Evolutionary conservation across 2,329 filamentous ascomycete species (phyloP).

Genomic region (Nigrospora oryzae): DNA sequence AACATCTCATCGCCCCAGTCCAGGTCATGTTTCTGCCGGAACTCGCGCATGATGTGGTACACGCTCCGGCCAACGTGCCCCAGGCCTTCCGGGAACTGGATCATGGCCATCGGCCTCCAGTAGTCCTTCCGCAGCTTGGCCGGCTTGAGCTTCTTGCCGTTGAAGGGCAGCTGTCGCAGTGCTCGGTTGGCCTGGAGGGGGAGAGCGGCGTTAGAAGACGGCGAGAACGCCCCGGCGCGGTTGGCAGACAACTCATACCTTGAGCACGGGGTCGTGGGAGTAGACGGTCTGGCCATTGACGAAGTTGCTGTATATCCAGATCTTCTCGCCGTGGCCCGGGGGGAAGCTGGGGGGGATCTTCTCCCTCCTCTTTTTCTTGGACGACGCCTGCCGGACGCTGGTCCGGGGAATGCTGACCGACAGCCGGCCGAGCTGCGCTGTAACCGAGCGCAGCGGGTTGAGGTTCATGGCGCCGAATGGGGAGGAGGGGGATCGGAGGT

Average conservation of each 20-base stretch:
- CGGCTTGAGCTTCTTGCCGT: constrained; percentile 59
- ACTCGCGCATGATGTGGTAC: constrained; percentile 57
- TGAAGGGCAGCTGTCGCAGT: constrained; percentile 37
- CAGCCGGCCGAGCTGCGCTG: constrained; percentile 30
- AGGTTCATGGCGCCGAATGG: constrained; percentile 25
- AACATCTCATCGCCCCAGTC: constrained; percentile 45
- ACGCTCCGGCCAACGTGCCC: constrained; percentile 48
- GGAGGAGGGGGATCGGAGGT: not conserved
- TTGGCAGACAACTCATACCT: constrained; percentile 27
- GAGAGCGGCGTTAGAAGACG: not conserved
- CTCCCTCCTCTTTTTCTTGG: constrained; percentile 5
- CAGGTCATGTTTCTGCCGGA: constrained; percentile 54
- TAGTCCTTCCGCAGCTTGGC: constrained; percentile 58
- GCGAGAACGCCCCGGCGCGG: not conserved
- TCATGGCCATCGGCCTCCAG: constrained; percentile 53
- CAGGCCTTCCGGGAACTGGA: constrained; percentile 45
- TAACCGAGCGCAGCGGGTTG: constrained; percentile 17
- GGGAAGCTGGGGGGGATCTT: constrained; percentile 11
- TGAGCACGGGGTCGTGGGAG: constrained; percentile 34
- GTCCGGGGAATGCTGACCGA: constrained; percentile 29
- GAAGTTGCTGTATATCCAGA: constrained; percentile 47
- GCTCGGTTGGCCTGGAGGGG: constrained; percentile 12
- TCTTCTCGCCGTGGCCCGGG: constrained; percentile 44
- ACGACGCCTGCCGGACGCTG: constrained; percentile 28
- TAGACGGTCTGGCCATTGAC: constrained; percentile 43